Conservation (phyloP, 306 rosid genomes). For the Biancaea sappan region DNA sequence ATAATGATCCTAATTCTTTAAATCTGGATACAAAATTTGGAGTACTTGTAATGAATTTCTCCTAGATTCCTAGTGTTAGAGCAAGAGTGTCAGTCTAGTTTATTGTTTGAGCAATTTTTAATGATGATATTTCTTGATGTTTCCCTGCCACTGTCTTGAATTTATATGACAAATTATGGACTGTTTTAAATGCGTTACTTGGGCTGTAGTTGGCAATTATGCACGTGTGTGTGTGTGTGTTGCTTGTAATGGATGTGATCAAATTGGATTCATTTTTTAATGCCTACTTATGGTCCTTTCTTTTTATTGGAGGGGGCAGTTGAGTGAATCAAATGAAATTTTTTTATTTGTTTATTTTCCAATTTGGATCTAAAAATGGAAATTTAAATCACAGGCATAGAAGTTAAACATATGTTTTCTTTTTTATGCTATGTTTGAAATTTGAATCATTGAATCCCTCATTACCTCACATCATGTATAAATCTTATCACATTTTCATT, state of each 20-base stretch:
- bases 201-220: background rate
- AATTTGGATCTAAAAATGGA: background rate
- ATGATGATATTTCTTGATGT: background rate
- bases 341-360: conserved; percentile 6
- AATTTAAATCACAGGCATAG: background rate
- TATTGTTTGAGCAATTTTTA: background rate
- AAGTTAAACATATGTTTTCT: background rate
- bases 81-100: conserved; percentile 5
- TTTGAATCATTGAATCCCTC: no score
- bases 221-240: background rate
- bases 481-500: no score
- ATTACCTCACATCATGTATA: no score
- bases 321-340: conserved; percentile 22
- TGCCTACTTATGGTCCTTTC: conserved; percentile 1
- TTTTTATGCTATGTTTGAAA: background rate
- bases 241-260: conserved; percentile 1
- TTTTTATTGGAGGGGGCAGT: background rate
- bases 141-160: background rate
- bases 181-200: background rate
- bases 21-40: no score
- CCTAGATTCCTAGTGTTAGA: no score
- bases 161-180: background rate
- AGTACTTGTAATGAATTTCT: no score
- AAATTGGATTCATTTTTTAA: no score
- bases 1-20: no score